Conservation (phyloP, 805 yeast genomes). For the Suhomyces sp. region DNA sequence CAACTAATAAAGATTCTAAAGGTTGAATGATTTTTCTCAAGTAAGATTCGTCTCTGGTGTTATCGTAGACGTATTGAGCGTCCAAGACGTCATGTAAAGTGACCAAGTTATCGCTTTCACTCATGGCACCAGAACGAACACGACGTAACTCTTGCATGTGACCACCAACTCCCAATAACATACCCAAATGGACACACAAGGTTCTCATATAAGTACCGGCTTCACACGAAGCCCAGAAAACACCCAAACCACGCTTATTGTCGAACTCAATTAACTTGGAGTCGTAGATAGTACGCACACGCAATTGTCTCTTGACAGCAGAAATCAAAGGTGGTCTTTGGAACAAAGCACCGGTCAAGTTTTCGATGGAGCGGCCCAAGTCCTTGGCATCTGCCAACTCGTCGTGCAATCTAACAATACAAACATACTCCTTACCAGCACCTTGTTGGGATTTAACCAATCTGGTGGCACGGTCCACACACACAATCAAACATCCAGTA, state of each 20-base stretch:
- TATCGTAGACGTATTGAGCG: conserved; percentile 97
- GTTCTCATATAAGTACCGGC: conserved; percentile 99
- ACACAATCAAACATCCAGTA: conserved; percentile 97
- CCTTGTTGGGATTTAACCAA: conserved; percentile 98
- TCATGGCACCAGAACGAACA: conserved; percentile 95
- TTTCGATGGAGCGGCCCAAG: conserved; percentile 83
- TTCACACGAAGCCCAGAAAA: conserved; percentile 99
- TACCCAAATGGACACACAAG: conserved; percentile 96
- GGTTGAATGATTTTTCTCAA: conserved; percentile 93
- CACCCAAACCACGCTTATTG: conserved; percentile 94
- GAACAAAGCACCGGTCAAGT: conserved; percentile 96
- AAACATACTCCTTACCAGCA: conserved; percentile 99
- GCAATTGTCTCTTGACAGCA: conserved; percentile 97
- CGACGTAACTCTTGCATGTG: conserved; percentile 99
- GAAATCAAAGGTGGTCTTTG: conserved; percentile 99
- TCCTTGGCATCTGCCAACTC: conserved; percentile 88
- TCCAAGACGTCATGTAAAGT: conserved; percentile 97
- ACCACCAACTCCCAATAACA: conserved; percentile 98
- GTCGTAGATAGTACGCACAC: conserved; percentile 97
- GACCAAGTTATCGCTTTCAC: conserved; percentile 87
- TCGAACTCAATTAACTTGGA: conserved; percentile 94
- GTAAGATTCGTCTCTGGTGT: conserved; percentile 94
- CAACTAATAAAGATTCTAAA: conserved; percentile 86
- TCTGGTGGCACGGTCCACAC: conserved; percentile 97
- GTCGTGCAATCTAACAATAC: conserved; percentile 94